phyloP scores from a whole-genome alignment of 495 filamentous ascomycete species.

The Chaetomium cochliodes region DNA sequence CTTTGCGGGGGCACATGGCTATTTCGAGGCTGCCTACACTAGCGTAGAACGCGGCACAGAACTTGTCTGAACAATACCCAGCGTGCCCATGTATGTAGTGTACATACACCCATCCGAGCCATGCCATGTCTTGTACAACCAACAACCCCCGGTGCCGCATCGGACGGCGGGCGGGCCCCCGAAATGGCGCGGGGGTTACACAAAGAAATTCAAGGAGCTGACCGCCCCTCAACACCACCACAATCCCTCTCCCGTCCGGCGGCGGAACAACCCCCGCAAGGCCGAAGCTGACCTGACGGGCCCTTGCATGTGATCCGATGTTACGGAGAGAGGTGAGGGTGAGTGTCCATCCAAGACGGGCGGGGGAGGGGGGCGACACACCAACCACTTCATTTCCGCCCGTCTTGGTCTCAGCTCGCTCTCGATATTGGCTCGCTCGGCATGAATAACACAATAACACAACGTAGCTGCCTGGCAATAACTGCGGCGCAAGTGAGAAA shows the following conservation, averaged over 20 bases:
- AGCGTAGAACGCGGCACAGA: not conserved
- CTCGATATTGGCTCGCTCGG: too few relatives aligned
- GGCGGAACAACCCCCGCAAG: not conserved
- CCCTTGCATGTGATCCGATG: not conserved
- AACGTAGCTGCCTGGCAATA: not conserved
- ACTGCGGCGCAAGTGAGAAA: too few relatives aligned
- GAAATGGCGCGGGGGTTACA: not conserved
- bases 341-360: too few relatives aligned
- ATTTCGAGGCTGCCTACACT: slow-evolving; percentile 1
- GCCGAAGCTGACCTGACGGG: not conserved
- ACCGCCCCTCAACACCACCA: not conserved
- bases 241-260: not conserved
- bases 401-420: too few relatives aligned
- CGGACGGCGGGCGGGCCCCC: not conserved
- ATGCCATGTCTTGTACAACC: not conserved
- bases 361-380: too few relatives aligned
- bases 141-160: not conserved
- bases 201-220: not conserved
- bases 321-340: not conserved
- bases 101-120: not conserved
- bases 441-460: not conserved
- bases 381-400: not conserved
- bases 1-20: not conserved
- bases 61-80: too few relatives aligned
- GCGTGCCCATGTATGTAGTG: too few relatives aligned